Evolutionary conservation across 192 early-diverging fungal species (phyloP).

Genomic region (Podila horticola): DNA sequence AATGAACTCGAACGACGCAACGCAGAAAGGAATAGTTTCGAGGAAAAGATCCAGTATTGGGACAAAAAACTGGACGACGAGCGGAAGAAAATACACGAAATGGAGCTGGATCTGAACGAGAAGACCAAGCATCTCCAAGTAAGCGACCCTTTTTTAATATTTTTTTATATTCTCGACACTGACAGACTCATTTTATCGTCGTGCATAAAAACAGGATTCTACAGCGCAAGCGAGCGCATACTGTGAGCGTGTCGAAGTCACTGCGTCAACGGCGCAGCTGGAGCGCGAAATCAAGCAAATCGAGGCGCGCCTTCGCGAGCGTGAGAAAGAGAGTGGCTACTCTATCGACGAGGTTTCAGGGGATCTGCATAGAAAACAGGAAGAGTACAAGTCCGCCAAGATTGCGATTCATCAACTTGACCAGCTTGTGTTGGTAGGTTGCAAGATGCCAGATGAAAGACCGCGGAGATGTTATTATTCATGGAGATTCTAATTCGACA

Average conservation of each 20-base stretch:
- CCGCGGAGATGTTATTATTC: not conserved
- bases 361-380: slow-evolving; percentile 59
- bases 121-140: slow-evolving; percentile 44
- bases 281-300: slow-evolving; percentile 70
- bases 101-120: slow-evolving; percentile 35
- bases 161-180: not conserved
- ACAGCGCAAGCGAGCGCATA: slow-evolving; percentile 63
- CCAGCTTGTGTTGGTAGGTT: slow-evolving; percentile 57
- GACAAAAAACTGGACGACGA: slow-evolving; percentile 56
- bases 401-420: slow-evolving; percentile 59
- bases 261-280: slow-evolving; percentile 55
- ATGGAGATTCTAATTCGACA: too few species aligned
- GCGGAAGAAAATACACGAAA: slow-evolving; percentile 26
- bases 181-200: too few species aligned
- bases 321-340: slow-evolving; percentile 63
- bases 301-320: slow-evolving; percentile 60
- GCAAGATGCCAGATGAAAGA: not conserved
- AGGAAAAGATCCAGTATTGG: slow-evolving; percentile 56
- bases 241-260: slow-evolving; percentile 72
- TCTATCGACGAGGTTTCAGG: slow-evolving; percentile 70
- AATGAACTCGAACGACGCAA: slow-evolving; percentile 27
- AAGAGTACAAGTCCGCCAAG: slow-evolving; percentile 66
- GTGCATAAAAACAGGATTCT: slow-evolving; percentile 37
- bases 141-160: not conserved
- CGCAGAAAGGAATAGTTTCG: slow-evolving; percentile 1